phyloP scores from a whole-genome alignment of 345 rosid genomes.

The Gossypium herbaceum region DNA sequence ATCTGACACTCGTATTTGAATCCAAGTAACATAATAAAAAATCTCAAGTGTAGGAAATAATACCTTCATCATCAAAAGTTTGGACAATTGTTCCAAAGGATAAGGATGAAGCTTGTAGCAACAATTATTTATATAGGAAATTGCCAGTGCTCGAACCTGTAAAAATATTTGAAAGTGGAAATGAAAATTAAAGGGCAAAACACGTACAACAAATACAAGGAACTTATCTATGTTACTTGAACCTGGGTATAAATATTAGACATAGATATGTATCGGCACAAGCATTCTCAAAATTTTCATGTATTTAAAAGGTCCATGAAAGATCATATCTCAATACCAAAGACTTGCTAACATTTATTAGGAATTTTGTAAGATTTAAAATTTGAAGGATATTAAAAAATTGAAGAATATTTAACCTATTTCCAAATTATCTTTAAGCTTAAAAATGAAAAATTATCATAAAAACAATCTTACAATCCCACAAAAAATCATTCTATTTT shows the following conservation, averaged over 20 bases:
- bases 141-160: constrained; percentile 59
- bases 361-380: neutral
- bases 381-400: neutral
- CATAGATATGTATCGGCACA: neutral
- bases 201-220: neutral
- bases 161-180: constrained; percentile 13
- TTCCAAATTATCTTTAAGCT: too few species aligned
- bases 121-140: constrained; percentile 60
- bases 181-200: neutral
- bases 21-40: neutral
- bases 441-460: too few species aligned
- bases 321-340: neutral
- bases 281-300: too few species aligned
- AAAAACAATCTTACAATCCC: neutral
- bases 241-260: neutral
- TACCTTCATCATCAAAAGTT: constrained; percentile 73
- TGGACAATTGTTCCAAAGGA: constrained; percentile 56
- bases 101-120: constrained; percentile 96
- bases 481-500: neutral
- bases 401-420: too few species aligned
- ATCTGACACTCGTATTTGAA: neutral
- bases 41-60: neutral
- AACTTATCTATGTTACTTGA: neutral
- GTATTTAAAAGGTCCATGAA: neutral
- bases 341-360: neutral